A percentile compares a stretch with the other conserved stretches of the same genome.
Evolutionary conservation across 345 rosid genomes (phyloP).

Genomic region (Pseudoturritis turrita): DNA sequence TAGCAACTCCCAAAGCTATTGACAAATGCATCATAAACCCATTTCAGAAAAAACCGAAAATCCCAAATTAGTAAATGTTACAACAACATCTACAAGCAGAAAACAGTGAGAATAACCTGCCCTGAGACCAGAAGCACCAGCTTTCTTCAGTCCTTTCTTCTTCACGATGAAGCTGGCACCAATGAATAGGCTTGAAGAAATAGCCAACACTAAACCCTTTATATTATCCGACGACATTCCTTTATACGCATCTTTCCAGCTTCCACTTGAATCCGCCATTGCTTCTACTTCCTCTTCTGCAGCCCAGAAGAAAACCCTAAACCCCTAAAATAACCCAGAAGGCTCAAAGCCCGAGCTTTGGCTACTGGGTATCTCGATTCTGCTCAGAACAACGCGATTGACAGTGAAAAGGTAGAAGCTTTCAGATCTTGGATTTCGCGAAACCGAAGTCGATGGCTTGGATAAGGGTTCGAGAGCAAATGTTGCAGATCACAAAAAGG

Average conservation of each 20-base stretch:
- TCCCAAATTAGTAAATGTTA: neutral
- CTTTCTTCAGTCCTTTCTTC: constrained; percentile 73
- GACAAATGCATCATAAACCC: neutral
- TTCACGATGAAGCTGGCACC: constrained; percentile 82
- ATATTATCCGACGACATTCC: constrained; percentile 70
- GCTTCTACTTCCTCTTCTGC: neutral
- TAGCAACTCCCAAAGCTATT: neutral
- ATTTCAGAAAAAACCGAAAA: no score
- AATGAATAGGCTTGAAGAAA: constrained; percentile 68
- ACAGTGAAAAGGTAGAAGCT: neutral
- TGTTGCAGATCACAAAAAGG: neutral
- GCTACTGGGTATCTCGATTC: constrained; percentile 6
- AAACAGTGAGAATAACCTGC: constrained; percentile 43
- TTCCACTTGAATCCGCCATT: constrained; percentile 17
- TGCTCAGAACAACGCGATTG: neutral
- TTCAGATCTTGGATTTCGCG: neutral
- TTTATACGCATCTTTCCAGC: constrained; percentile 42
- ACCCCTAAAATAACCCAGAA: neutral
- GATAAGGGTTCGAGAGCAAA: neutral
- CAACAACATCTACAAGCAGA: neutral
- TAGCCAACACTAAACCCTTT: constrained; percentile 65
- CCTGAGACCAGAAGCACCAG: constrained; percentile 58
- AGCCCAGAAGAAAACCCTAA: neutral
- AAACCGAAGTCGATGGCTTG: neutral
- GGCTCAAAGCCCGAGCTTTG: neutral